Conservation (phyloP, 1,139 yeast genomes). For the Geotrichum fermentans region DNA sequence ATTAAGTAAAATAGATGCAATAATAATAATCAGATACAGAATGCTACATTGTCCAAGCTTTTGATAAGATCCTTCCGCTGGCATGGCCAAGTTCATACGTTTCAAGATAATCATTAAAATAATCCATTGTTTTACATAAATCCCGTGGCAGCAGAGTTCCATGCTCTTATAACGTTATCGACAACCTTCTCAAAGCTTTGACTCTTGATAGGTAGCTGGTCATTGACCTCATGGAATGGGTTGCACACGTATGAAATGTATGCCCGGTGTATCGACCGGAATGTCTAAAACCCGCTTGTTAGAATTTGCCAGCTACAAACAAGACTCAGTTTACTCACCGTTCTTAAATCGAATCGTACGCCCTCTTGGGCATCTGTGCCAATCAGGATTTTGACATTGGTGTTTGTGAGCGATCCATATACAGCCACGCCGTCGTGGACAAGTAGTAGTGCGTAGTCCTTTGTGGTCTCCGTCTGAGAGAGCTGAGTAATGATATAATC, state of each 20-base stretch:
- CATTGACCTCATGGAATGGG: slow-evolving; percentile 36
- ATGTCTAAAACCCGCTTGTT: slow-evolving; percentile 25
- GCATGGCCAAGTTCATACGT: neutral
- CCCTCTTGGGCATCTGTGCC: slow-evolving; percentile 37
- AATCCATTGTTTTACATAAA: slow-evolving; percentile 9
- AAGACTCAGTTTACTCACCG: slow-evolving; percentile 22
- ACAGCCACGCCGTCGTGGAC: slow-evolving; percentile 43
- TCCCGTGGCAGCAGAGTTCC: slow-evolving; percentile 25
- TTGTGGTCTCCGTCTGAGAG: slow-evolving; percentile 27
- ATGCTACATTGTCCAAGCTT: no score
- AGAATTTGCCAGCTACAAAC: neutral
- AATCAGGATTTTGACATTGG: slow-evolving; percentile 39
- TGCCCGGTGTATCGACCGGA: slow-evolving; percentile 36
- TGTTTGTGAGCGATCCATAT: slow-evolving; percentile 41
- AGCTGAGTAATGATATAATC: slow-evolving; percentile 38
- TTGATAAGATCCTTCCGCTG: no score
- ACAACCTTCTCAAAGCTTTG: slow-evolving; percentile 30
- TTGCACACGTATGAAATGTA: slow-evolving; percentile 39
- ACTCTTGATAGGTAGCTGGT: slow-evolving; percentile 30
- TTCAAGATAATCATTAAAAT: neutral
- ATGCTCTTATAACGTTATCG: slow-evolving; percentile 26
- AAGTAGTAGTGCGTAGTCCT: slow-evolving; percentile 36
- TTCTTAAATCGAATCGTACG: slow-evolving; percentile 29
- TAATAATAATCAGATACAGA: neutral
- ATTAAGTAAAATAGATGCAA: neutral